Base-by-base conservation (phyloP, 225 moss, liverwort and hornwort species). In the Pseudisothecium myosuroides region DNA sequence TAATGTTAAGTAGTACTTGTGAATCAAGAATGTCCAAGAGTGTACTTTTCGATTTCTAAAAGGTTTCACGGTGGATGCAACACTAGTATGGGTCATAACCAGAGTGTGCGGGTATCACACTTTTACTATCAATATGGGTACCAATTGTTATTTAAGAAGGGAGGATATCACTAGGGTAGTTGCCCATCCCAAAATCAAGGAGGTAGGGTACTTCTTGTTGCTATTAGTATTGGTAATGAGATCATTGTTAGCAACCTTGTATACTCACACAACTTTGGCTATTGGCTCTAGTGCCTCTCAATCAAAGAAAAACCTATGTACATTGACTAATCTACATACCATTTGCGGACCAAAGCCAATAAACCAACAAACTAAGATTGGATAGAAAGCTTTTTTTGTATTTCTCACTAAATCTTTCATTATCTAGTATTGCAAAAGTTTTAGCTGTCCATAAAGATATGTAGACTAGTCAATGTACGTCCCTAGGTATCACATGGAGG, bases 201-300 rank as follows among this genome's bases (percentile, higher is more conserved):
- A 76, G 4, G 13, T 50, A 50, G 16, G 14, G 4, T 37, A 15
- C 1, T 37, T 37, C 10, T 26, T 24, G 5, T 17, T 50, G 9
- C 9, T 55, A 37, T 6, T 36, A 23, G 3, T 54, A 16, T 37
- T 36, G 5, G 22, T 24, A 55, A 14, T 77, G 23, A 54, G 10
- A 54, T 1, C 0, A 0, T 16, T 56, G 14, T 37, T 14, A 50
- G 10, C 10, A 77, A 55, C 4, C 16, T 24, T 37, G 22, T 36
- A 8, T 23, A n/a, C 10, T 8, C 0, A 0, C 1, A n/a, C 52
- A 77, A 34, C 16, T 77, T 1, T 37, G 0, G 6, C 11, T 18
- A 18, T 29, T 28, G 18, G 19, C 31, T 19, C 0, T 11, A 0
- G 19, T 49, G 7, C 24, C 14, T 55, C 14, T 6, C 10, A 16